Evolutionary conservation across 495 filamentous ascomycete species (phyloP).

Genomic region (Thermothielavioides terrestris): DNA sequence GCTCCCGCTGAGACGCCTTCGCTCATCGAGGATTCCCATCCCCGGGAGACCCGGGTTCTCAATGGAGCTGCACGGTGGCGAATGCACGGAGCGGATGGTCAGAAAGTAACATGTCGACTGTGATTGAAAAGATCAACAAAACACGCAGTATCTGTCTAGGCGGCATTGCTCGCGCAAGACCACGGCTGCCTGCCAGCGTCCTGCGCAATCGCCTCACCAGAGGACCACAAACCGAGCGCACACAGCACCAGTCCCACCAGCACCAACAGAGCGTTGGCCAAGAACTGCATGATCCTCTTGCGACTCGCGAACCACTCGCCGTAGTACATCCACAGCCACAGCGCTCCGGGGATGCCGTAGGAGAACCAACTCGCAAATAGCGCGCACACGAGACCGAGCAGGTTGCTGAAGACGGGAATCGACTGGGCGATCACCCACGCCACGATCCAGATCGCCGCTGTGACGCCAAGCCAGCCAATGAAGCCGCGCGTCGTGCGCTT

Average conservation of each 20-base stretch:
- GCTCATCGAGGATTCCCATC: too few species aligned
- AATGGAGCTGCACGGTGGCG: too few species aligned
- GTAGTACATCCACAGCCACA: conserved; percentile 47
- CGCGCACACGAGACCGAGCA: conserved; percentile 38
- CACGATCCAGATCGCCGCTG: conserved; percentile 43
- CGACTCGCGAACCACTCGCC: conserved; percentile 27
- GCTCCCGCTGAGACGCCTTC: too few species aligned
- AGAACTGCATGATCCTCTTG: conserved; percentile 1
- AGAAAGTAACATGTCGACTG: too few species aligned
- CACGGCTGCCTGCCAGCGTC: conserved; percentile 6
- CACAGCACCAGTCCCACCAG: conserved; percentile 6
- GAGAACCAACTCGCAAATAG: conserved; percentile 46
- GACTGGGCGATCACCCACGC: conserved; percentile 53
- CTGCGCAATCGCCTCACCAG: conserved; percentile 13
- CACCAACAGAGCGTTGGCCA: conserved; percentile 6
- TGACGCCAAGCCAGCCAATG: conserved; percentile 42
- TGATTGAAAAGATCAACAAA: too few species aligned
- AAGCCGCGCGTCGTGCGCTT: conserved; percentile 5
- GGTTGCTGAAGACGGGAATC: conserved; percentile 51
- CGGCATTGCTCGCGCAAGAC: conserved; percentile 14
- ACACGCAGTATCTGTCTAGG: too few species aligned
- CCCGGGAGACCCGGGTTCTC: too few species aligned
- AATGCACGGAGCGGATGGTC: too few species aligned
- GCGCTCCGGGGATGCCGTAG: conserved; percentile 42
- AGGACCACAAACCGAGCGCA: conserved; percentile 9